phyloP scores from a whole-genome alignment of 495 filamentous ascomycete genomes.

The Articulospora tetracladia region DNA sequence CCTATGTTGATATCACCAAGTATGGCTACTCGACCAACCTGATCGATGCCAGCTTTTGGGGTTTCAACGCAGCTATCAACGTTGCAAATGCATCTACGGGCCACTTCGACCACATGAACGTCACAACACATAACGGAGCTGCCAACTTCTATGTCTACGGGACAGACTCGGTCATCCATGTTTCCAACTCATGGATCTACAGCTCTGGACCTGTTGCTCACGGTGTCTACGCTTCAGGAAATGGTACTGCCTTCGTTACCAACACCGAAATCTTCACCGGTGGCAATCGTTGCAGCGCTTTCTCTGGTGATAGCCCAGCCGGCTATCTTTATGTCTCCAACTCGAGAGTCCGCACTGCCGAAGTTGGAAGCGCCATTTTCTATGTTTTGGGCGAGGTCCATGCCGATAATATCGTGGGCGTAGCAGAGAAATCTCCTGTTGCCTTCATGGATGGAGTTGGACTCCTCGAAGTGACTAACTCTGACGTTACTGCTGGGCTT shows the following conservation, averaged over 20 bases:
- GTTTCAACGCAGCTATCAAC: slow-evolving; percentile 15
- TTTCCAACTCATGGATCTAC: slow-evolving; percentile 15
- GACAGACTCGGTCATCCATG: slow-evolving; percentile 3
- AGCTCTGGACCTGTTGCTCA: slow-evolving; percentile 13
- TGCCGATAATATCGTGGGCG: slow-evolving; percentile 4
- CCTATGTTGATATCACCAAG: slow-evolving; percentile 12
- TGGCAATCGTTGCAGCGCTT: slow-evolving; percentile 11
- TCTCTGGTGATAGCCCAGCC: slow-evolving; percentile 13
- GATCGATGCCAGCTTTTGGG: slow-evolving; percentile 13
- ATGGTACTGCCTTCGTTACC: slow-evolving; percentile 13
- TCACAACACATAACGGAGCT: slow-evolving; percentile 17
- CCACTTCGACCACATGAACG: slow-evolving; percentile 12
- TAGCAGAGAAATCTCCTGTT: not conserved
- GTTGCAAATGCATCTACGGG: slow-evolving; percentile 14
- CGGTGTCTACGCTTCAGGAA: slow-evolving; percentile 18
- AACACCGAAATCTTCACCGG: slow-evolving; percentile 12
- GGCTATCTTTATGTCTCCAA: slow-evolving; percentile 15
- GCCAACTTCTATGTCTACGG: slow-evolving; percentile 16
- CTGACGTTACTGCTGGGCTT: slow-evolving; percentile 9
- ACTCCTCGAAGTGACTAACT: not conserved
- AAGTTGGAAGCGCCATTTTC: slow-evolving; percentile 10
- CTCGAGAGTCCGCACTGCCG: slow-evolving; percentile 6
- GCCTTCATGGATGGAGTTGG: slow-evolving; percentile 11
- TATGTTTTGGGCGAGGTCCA: slow-evolving; percentile 8
- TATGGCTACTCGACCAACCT: slow-evolving; percentile 14